These are phyloP conservation scores for Uncinocarpus reesii DNA, from an alignment of 2,329 filamentous ascomycete species.

Conservation along the genomic window DNA sequence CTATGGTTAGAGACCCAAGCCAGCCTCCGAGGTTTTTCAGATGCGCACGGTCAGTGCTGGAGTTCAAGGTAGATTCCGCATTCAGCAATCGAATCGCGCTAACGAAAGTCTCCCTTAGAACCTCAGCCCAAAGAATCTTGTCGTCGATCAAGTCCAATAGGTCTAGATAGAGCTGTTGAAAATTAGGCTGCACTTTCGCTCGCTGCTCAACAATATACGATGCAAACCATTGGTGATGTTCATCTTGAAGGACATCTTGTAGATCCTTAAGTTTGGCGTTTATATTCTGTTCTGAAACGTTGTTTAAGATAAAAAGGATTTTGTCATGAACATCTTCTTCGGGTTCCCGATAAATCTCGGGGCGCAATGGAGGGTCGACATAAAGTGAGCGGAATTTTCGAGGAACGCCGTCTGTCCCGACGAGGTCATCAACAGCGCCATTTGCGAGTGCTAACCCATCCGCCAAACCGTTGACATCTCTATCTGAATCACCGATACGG, in stretches of 20 bases:
- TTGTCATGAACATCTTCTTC: constrained; percentile 78
- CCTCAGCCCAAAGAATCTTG: constrained; percentile 69
- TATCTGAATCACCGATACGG: constrained; percentile 47
- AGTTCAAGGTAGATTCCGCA: constrained; percentile 75
- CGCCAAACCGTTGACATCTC: constrained; percentile 28
- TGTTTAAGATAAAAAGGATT: constrained; percentile 92
- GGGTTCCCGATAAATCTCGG: constrained; percentile 66
- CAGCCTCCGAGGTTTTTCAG: constrained; percentile 89
- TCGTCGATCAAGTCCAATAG: constrained; percentile 75
- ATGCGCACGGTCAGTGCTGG: constrained; percentile 71
- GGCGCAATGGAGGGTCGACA: constrained; percentile 56
- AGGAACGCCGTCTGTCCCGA: constrained; percentile 49
- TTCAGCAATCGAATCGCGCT: constrained; percentile 82
- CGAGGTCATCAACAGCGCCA: constrained; percentile 56
- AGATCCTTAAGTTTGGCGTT: constrained; percentile 75
- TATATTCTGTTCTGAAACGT: constrained; percentile 82
- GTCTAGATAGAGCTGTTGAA: constrained; percentile 84
- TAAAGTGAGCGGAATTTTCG: constrained; percentile 70
- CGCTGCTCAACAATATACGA: constrained; percentile 89
- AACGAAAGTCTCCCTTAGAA: constrained; percentile 85
- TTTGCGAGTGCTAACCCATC: constrained; percentile 52
- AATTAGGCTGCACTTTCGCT: constrained; percentile 95
- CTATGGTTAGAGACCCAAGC: constrained; percentile 86
- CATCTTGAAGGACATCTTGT: constrained; percentile 62
- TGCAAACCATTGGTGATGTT: constrained; percentile 93